phyloP scores from a whole-genome alignment of 1,284 basidiomycete genomes.

The Cutaneotrichosporon sp. region DNA sequence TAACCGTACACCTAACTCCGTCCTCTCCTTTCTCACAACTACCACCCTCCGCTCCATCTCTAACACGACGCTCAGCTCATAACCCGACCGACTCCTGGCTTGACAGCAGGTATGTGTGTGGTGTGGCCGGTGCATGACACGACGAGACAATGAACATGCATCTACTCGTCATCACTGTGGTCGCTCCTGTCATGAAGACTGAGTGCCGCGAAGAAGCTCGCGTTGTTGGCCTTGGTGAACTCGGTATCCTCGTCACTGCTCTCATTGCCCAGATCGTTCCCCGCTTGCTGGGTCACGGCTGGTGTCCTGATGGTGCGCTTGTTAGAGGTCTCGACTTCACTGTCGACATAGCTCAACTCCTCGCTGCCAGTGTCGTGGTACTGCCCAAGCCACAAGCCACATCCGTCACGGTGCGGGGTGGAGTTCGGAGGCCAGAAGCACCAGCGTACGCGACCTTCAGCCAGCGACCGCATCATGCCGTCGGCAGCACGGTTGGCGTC shows the following conservation, averaged over 20 bases:
- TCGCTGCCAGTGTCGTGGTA: conserved; percentile 29
- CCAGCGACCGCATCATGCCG: conserved; percentile 71
- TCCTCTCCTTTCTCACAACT: no score
- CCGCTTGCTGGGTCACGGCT: conserved; percentile 28
- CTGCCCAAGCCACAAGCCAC: conserved; percentile 32
- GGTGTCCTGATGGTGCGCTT: conserved; percentile 32
- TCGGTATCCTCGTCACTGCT: conserved; percentile 24
- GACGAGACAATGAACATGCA: no score
- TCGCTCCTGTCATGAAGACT: conserved; percentile 48
- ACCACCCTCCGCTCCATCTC: no score
- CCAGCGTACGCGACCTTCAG: conserved; percentile 77
- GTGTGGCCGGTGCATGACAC: no score
- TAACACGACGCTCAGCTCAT: no score
- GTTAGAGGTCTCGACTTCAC: conserved; percentile 18
- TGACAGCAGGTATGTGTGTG: no score
- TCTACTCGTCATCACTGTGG: conserved; percentile 11
- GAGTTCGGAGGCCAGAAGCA: conserved; percentile 69
- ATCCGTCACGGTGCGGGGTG: conserved; percentile 26
- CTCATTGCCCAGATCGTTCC: conserved; percentile 29
- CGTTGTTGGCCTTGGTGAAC: conserved; percentile 19
- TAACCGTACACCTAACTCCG: no score
- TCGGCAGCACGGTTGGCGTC: conserved; percentile 87
- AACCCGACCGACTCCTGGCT: no score
- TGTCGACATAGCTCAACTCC: conserved; percentile 25
- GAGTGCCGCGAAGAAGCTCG: conserved; percentile 50